Evolutionary conservation across 1,284 basidiomycete genomes (phyloP).

Genomic region (Boletellus dicymbophilus): DNA sequence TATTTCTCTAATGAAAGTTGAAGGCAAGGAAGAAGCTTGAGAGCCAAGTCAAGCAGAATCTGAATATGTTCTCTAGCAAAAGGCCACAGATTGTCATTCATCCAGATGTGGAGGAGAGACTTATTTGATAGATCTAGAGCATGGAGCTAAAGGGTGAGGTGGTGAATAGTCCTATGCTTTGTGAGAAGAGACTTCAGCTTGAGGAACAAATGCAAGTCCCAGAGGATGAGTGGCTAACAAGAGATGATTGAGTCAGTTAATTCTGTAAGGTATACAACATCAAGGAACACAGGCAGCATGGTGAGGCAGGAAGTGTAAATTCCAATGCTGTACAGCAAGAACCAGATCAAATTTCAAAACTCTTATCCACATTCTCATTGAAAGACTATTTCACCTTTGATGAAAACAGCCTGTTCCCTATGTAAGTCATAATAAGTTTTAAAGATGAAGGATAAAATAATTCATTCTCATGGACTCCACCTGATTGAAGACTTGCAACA

Average conservation of each 20-base stretch:
- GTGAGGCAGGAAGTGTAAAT: slow-evolving; percentile 2
- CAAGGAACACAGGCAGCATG: not conserved
- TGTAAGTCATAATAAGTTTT: slow-evolving; percentile 7
- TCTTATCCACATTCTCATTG: slow-evolving; percentile 24
- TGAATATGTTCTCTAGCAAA: slow-evolving; percentile 3
- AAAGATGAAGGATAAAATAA: too few relatives aligned
- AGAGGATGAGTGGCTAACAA: not conserved
- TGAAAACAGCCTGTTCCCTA: slow-evolving; percentile 30
- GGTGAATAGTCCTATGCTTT: slow-evolving; percentile 3
- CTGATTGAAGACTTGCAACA: slow-evolving; percentile 24
- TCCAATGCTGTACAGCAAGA: not conserved
- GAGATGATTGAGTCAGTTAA: not conserved
- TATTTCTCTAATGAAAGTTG: not conserved
- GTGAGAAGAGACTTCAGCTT: not conserved
- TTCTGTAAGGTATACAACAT: not conserved
- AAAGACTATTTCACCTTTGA: slow-evolving; percentile 38
- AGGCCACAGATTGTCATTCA: not conserved
- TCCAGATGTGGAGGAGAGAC: slow-evolving; percentile 6
- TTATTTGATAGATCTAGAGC: slow-evolving; percentile 5
- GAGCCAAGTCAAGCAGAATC: not conserved
- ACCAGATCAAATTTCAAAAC: slow-evolving; percentile 6
- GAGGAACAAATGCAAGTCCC: not conserved
- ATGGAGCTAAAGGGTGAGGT: slow-evolving; percentile 8
- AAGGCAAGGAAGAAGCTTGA: not conserved
- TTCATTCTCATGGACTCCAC: too few relatives aligned